phyloP scores from a whole-genome alignment of 2,329 filamentous ascomycete species.

The Xylaria sp. region DNA sequence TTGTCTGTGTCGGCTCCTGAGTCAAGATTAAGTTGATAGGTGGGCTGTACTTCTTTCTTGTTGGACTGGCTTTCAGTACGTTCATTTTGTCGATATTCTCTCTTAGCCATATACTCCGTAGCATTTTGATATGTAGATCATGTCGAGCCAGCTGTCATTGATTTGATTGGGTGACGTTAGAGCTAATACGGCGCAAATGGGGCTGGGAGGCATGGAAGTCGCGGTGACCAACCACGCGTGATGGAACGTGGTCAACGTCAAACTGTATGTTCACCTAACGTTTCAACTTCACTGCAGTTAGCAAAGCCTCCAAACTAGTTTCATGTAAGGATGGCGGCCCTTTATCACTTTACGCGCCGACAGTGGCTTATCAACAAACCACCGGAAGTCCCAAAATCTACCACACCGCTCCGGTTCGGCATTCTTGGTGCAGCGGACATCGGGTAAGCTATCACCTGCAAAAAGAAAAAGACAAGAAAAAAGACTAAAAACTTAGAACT shows the following conservation, averaged over 20 bases:
- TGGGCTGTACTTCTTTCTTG: no score
- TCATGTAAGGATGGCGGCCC: constrained; percentile 20
- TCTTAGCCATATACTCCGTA: no score
- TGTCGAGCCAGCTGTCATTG: no score
- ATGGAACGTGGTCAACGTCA: neutral
- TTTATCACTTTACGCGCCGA: constrained; percentile 26
- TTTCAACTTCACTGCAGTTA: neutral
- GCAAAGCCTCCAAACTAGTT: neutral
- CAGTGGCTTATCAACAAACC: constrained; percentile 31
- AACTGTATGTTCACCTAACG: neutral
- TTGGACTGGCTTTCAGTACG: no score
- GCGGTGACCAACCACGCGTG: neutral
- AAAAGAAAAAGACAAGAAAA: no score
- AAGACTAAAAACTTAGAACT: no score
- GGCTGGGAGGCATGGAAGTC: neutral
- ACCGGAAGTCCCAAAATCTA: constrained; percentile 23
- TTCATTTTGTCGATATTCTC: no score
- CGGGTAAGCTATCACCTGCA: constrained; percentile 35
- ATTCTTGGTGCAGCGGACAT: constrained; percentile 47
- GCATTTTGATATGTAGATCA: no score
- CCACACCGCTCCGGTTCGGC: constrained; percentile 41
- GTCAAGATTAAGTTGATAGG: no score
- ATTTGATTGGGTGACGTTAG: neutral
- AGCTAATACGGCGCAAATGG: neutral
- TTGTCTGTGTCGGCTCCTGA: no score